Evolutionary conservation across 768 basidiomycete species (phyloP).

Genomic region (Tubosaeta sp.): DNA sequence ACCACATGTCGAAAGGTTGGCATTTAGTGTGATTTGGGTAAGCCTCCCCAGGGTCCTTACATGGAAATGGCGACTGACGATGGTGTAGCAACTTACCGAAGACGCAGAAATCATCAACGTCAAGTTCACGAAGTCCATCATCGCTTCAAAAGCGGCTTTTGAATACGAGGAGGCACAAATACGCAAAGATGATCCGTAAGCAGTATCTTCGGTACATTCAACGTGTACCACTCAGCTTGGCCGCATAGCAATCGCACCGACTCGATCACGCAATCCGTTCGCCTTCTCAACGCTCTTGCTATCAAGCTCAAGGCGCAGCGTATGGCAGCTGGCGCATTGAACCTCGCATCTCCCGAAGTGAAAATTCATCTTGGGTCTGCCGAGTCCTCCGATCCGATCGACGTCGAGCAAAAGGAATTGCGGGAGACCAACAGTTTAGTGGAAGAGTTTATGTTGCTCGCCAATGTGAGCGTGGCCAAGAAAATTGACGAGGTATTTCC

Average conservation of each 20-base stretch:
- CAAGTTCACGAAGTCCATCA: conserved; percentile 93
- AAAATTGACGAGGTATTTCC: conserved; percentile 95
- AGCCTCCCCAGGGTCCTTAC: conserved; percentile 2
- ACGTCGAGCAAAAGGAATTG: conserved; percentile 93
- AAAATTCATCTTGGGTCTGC: conserved; percentile 93
- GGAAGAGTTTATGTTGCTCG: conserved; percentile 98
- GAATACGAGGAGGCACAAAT: conserved; percentile 96
- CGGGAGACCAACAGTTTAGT: conserved; percentile 94
- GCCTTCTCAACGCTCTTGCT: conserved; percentile 84
- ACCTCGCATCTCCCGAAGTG: conserved; percentile 97
- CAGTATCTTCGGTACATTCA: neutral
- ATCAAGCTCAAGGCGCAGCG: conserved; percentile 78
- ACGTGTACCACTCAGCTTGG: neutral
- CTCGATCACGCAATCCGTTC: conserved; percentile 77
- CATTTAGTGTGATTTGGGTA: conserved; percentile 96
- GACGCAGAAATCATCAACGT: conserved; percentile 88
- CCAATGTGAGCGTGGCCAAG: conserved; percentile 89
- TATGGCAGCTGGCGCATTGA: conserved; percentile 96
- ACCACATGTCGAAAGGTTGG: conserved; percentile 89
- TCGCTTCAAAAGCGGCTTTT: conserved; percentile 93
- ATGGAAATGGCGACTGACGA: neutral
- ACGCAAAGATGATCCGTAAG: conserved; percentile 88
- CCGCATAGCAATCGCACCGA: conserved; percentile 58
- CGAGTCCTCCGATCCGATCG: conserved; percentile 93
- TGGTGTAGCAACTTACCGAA: conserved; percentile 74